These are phyloP conservation scores for Candida coquimbonensis DNA, from an alignment of 805 yeast genomes.

Conservation along the genomic window DNA sequence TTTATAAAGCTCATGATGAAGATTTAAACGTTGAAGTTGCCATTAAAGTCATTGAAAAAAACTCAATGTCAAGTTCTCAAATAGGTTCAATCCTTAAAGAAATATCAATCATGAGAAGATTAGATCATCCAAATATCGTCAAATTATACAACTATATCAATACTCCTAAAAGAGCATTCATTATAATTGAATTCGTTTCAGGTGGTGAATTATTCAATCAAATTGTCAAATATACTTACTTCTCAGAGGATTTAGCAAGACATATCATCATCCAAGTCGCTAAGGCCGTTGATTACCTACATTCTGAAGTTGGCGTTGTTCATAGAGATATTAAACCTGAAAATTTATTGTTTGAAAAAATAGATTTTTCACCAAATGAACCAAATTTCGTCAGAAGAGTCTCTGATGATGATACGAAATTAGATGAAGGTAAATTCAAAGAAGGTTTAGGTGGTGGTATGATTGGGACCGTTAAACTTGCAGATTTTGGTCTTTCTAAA, in stretches of 20 bases:
- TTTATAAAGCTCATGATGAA: constrained; percentile 48
- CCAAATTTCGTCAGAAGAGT: constrained; percentile 31
- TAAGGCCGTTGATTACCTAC: constrained; percentile 59
- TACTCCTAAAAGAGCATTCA: constrained; percentile 51
- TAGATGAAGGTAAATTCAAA: constrained; percentile 81
- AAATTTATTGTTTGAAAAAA: constrained; percentile 59
- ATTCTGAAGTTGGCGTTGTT: constrained; percentile 67
- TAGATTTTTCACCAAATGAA: constrained; percentile 39
- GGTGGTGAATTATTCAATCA: constrained; percentile 77
- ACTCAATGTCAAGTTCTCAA: constrained; percentile 55
- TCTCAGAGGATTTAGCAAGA: constrained; percentile 56
- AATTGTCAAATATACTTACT: constrained; percentile 59
- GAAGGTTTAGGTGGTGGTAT: constrained; percentile 89
- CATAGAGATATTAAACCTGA: constrained; percentile 85
- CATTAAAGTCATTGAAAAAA: constrained; percentile 57
- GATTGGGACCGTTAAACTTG: constrained; percentile 81
- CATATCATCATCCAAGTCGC: constrained; percentile 61
- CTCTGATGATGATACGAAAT: constrained; percentile 65
- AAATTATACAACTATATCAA: constrained; percentile 61
- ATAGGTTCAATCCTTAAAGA: constrained; percentile 72
- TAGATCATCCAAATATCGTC: constrained; percentile 59
- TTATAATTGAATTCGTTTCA: constrained; percentile 63
- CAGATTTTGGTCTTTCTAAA: constrained; percentile 93
- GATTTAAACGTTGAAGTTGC: constrained; percentile 31
- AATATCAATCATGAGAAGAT: constrained; percentile 65